Base-by-base conservation (phyloP, 805 yeast genomes). In the Kluyveromyces aestuarii region DNA sequence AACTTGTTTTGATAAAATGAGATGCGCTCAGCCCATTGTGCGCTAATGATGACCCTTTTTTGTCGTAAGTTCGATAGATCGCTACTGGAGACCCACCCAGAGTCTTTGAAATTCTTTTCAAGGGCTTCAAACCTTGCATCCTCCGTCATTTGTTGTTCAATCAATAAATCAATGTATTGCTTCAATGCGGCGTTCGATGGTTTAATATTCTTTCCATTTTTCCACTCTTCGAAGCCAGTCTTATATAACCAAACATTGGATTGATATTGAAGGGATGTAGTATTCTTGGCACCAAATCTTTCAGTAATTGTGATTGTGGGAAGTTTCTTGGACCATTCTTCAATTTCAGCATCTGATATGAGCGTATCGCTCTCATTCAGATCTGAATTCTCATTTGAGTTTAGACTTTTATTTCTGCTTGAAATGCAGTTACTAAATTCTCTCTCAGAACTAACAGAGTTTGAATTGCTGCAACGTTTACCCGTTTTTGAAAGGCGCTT, bases 21-120 rank as follows among this genome's bases (percentile, higher is more conserved):
- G 14, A 62, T 61, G 45, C 63, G 57, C 45, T 63, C 66, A 1
- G 61, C 63, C 67, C 67, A 63, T 47, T 57, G 57, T 46, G 55
- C 59, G 47, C 58, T 60, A n/a, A 59, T 56, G 7, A 59, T 47
- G 8, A 58, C 51, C 39, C 65, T 51, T 46, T 63, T 63, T 40
- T 56, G 57, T 44, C 57, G 55, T 40, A 63, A 42, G 33, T 53
- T 50, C 38, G 45, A 47, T 16, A 62, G 35, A 40, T 63, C 67
- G 9, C 53, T 54, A 6, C 51, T 48, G 5, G 66, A 62, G 43
- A 62, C 60, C 67, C 67, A 63, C 14, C 66, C 66, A 13, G 58
- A 54, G 17, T 56, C 51, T 19, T 45, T 47, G 33, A 59, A 60
- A 36, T 51, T 56, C 19, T 54, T 51, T 51, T 63, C 64, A 36